These are phyloP conservation scores for Euptelea pleiosperma DNA, from an alignment of 164 flowering plant genomes.

Conservation along the genomic window DNA sequence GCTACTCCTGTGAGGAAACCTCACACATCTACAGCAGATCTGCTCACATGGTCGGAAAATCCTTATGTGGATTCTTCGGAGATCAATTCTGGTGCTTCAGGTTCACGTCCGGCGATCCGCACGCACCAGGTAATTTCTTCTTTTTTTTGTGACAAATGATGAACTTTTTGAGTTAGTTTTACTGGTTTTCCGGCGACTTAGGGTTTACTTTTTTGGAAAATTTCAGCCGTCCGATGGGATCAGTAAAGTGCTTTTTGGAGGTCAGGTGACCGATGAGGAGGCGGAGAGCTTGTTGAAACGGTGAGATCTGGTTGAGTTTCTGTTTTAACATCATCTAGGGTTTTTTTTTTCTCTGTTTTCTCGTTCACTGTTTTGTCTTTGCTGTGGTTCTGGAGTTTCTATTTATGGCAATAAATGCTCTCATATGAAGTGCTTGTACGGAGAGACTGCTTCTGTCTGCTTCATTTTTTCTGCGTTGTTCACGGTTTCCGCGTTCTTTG, in stretches of 20 bases:
- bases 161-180: neutral
- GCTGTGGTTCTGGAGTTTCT: too few species aligned
- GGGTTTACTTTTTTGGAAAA: conserved; percentile 8
- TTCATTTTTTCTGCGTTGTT: conserved; percentile 3
- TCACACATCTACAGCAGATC: conserved; percentile 93
- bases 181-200: conserved; percentile 4
- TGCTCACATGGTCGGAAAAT: conserved; percentile 84
- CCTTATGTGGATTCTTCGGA: conserved; percentile 45
- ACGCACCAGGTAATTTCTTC: conserved; percentile 48
- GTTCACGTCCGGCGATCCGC: conserved; percentile 50
- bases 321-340: neutral
- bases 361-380: neutral
- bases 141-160: conserved; percentile 1
- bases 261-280: conserved; percentile 93
- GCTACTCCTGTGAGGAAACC: conserved; percentile 83
- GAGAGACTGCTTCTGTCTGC: neutral
- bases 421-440: conserved; percentile 1
- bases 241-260: conserved; percentile 86
- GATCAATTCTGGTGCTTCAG: conserved; percentile 22
- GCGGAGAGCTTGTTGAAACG: conserved; percentile 67
- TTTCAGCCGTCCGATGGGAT: conserved; percentile 93
- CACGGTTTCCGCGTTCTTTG: conserved; percentile 7
- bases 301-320: conserved; percentile 54
- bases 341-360: neutral
- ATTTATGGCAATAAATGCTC: conserved; percentile 5